Evolutionary conservation across 1,139 yeast species (phyloP).

Genomic region (Geotrichum citri-aurantii): DNA sequence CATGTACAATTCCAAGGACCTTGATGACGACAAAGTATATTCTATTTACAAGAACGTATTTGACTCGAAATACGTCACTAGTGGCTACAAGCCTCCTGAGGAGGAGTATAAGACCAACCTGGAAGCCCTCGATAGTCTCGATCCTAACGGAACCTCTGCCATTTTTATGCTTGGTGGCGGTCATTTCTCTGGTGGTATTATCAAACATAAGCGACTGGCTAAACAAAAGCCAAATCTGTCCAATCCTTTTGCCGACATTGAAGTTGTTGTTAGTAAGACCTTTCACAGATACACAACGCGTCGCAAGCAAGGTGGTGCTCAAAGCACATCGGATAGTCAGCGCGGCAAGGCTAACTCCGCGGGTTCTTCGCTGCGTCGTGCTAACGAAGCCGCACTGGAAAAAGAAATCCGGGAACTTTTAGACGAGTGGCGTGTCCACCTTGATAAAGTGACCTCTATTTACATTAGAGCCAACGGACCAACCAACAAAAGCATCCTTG

Average conservation of each 20-base stretch:
- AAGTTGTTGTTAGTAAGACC: conserved; percentile 66
- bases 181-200: conserved; percentile 92
- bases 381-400: conserved; percentile 78
- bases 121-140: conserved; percentile 38
- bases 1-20: conserved; percentile 33
- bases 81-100: conserved; percentile 36
- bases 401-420: conserved; percentile 69
- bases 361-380: conserved; percentile 83
- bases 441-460: conserved; percentile 60
- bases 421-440: conserved; percentile 49
- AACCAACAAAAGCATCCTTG: conserved; percentile 55
- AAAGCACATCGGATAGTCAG: conserved; percentile 85
- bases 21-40: conserved; percentile 48
- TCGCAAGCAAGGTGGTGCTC: conserved; percentile 97
- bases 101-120: conserved; percentile 11
- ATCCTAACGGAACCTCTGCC: conserved; percentile 47
- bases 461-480: conserved; percentile 81
- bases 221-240: conserved; percentile 40
- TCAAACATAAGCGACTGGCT: conserved; percentile 61
- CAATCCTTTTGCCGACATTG: conserved; percentile 43
- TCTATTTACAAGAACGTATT: conserved; percentile 71
- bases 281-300: conserved; percentile 95
- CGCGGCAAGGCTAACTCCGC: conserved; percentile 96
- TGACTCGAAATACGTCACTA: conserved; percentile 40
- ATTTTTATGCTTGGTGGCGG: conserved; percentile 96